Conservation (phyloP, 345 rosid genomes). For the Cardamine resedifolia region DNA sequence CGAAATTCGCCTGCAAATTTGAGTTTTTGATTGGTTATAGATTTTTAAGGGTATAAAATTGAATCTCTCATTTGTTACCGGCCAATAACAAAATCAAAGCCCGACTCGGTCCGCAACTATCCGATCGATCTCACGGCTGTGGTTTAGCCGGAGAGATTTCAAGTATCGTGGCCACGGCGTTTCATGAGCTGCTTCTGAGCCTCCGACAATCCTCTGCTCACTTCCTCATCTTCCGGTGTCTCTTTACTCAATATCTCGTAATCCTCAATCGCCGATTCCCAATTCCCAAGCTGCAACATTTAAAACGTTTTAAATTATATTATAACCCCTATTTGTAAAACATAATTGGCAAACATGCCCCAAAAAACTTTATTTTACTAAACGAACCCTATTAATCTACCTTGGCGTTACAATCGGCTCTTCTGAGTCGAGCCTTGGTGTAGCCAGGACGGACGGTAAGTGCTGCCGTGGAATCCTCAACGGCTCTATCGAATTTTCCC, state of each 20-base stretch:
- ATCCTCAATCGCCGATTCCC: constrained; percentile 69
- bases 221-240: constrained; percentile 69
- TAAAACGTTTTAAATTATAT: not conserved
- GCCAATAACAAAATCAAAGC: not conserved
- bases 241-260: constrained; percentile 61
- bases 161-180: constrained; percentile 36
- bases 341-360: not conserved
- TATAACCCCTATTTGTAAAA: not conserved
- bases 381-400: constrained; percentile 30
- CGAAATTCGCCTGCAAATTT: not conserved
- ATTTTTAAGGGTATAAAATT: not conserved
- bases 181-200: constrained; percentile 48
- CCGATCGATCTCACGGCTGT: not conserved
- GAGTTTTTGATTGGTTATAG: not conserved
- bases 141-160: constrained; percentile 8
- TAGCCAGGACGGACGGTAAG: constrained; percentile 66
- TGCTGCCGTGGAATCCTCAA: constrained; percentile 70
- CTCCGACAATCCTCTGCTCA: constrained; percentile 47
- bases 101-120: not conserved
- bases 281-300: constrained; percentile 54
- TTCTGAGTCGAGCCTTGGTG: constrained; percentile 76
- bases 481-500: constrained; percentile 63
- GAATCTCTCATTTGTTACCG: not conserved
- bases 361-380: not conserved
- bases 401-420: constrained; percentile 84